Evolutionary conservation across 495 filamentous ascomycete species (phyloP), one percentile per base, ranked within the genome.

Genomic region (Lepraria neglecta): DNA sequence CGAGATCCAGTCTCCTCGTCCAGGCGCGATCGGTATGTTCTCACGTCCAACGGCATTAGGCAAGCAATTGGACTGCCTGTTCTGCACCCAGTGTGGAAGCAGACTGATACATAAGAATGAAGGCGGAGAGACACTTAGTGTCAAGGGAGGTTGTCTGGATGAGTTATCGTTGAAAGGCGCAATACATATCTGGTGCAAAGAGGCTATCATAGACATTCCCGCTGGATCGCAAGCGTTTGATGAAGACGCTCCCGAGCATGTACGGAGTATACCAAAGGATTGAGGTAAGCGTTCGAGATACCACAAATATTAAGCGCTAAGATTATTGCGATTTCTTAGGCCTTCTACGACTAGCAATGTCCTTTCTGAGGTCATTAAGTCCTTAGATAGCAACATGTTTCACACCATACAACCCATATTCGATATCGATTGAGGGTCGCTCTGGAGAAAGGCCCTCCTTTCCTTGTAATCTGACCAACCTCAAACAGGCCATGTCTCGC

Each of bases 101-200:
- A 69, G 84, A 6, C 54, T 87, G 27, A 69, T 87, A 12, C 84
- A 86, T 69, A 72, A 71, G 0, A 79, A 78, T 6, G 77, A 76
- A 31, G 76, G 77, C 46, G 76, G 77, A 44, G 72, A 78, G 47
- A 77, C 79, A 28, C 74, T 83, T 33, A 79, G 76, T 53, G 78
- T 87, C 27, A 87, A 87, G 60, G 82, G 82, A 1, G 83, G 82
- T 24, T 86, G 83, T 62, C 73, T 87, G 53, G 78, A 81, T 38
- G 81, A 73, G 4, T 68, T 86, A 40, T 78, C 83, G 65, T 81
- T 84, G 80, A 73, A 65, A 6, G 65, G 64, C 5, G 81, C 81
- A 12, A 78, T 77, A 47, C 83, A 86, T 72, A 82, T 87, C 50
- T 87, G 84, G 82, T 81, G 79, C 12, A 77, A 81, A 63, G 73